Evolutionary conservation across 2,329 filamentous ascomycete species (phyloP), one percentile per base, ranked within the genome.

Genomic region (Calonectria crousiana): DNA sequence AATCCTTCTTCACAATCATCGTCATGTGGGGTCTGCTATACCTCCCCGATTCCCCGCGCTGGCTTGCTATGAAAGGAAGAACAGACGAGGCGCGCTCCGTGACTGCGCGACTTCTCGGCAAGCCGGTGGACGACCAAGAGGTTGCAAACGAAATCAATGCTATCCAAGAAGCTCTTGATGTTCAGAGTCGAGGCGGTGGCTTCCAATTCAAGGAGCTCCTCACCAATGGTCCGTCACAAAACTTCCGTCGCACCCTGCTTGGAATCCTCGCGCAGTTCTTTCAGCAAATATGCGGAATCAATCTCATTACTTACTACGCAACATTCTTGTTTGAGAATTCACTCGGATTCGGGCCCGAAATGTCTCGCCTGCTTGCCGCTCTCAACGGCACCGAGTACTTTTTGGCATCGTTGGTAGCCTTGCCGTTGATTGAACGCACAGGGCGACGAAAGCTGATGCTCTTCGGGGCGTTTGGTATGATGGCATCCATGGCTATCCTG

Each of bases 321-420:
- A 62, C 56, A 4, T 62, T 62, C 14, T 38, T 62, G 34, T 62
- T 62, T 62, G 56, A 62, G 16, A 62, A 62, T 16, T 62, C 56
- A 3, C 36, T 62, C 3, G 56, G 56, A 6, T 62, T 62, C 28
- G 56, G 56, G 18, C 56, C 56, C 5, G 56, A 62, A 41, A 62
- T 41, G 56, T 62, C 56, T 11, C 36, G 56, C 2, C 56, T 62
- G 20, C 56, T 62, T 41, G 56, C 56, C 23, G 56, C 56, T 4
- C 34, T 41, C 36, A 62, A 62, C 36, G 56, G 56, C 14, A 62
- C 56, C 8, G 56, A 62, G 32, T 62, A 62, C 8, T 62, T 62
- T 20, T 26, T 62, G 16, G 56, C 56, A 8, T 62, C 56, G 8
- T 13, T 62, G 23, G 56, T 62, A 14, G 56, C 56, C 34, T 41